Conservation (phyloP, 75 land plant genomes). For the Sequoiadendron giganteum region DNA sequence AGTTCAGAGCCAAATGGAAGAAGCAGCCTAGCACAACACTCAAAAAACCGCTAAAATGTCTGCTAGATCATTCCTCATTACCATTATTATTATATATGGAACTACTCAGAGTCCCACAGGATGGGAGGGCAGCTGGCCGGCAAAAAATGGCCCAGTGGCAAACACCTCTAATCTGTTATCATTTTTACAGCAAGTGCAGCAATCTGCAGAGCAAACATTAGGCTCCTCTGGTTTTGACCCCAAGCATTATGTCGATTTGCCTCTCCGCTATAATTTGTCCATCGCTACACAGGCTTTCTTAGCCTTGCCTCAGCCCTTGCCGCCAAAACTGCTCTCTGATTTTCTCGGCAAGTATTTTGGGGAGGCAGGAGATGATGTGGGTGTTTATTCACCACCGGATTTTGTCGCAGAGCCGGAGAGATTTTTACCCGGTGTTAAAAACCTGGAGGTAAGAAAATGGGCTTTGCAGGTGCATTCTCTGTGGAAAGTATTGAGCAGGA, state of each 20-base stretch:
- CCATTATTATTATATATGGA: not conserved
- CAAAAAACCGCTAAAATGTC: not conserved
- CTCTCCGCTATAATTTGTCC: constrained; percentile 45
- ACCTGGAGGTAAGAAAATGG: constrained; percentile 54
- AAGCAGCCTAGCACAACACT: not conserved
- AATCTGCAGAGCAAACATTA: constrained; percentile 47
- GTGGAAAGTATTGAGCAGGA: constrained; percentile 72
- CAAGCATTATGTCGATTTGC: constrained; percentile 78
- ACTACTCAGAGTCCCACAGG: not conserved
- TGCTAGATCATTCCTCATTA: not conserved
- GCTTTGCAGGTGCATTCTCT: constrained; percentile 81
- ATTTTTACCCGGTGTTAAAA: constrained; percentile 71
- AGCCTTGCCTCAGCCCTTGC: constrained; percentile 32
- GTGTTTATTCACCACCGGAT: constrained; percentile 44
- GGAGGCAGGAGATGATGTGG: constrained; percentile 69
- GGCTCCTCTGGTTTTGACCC: constrained; percentile 68
- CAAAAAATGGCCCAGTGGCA: constrained; percentile 9
- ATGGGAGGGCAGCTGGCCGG: not conserved
- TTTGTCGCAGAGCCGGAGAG: constrained; percentile 53
- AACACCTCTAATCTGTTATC: constrained; percentile 32
- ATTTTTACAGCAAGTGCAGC: constrained; percentile 59
- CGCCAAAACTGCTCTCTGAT: constrained; percentile 24
- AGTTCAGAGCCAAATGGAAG: not conserved
- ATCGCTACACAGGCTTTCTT: constrained; percentile 39
- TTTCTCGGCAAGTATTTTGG: constrained; percentile 53